Percentiles rank a stretch among this genome's conserved stretches.
Conservation (phyloP, 2,329 filamentous ascomycete species). For the Calonectria henricotiae region DNA sequence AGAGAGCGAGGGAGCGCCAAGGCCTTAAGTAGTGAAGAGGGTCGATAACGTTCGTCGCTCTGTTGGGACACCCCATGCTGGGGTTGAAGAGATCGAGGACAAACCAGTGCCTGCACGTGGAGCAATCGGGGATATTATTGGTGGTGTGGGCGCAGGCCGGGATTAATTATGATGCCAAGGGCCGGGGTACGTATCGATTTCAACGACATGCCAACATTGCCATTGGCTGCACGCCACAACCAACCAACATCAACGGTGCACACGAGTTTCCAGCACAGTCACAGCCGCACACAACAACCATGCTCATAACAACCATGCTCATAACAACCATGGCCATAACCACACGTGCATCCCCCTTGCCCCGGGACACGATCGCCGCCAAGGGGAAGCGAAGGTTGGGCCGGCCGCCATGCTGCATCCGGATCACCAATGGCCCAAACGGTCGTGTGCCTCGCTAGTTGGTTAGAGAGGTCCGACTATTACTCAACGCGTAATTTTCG, state of each 20-base stretch:
- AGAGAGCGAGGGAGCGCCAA: conserved; percentile 27
- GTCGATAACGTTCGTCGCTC: not conserved
- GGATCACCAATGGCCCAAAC: not conserved
- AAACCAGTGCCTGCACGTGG: conserved; percentile 36
- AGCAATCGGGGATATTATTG: conserved; percentile 15
- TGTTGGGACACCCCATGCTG: not conserved
- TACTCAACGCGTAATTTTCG: conserved; percentile 8
- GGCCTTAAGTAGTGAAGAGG: conserved; percentile 27
- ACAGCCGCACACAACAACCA: not conserved
- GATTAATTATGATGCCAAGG: conserved; percentile 14
- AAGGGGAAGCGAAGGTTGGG: not conserved
- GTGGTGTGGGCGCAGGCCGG: conserved; percentile 5
- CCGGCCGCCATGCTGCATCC: conserved; percentile 3
- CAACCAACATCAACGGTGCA: not conserved
- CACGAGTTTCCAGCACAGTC: not conserved
- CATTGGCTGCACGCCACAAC: not conserved
- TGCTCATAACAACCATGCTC: not conserved
- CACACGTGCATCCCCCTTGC: not conserved
- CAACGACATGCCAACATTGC: conserved; percentile 19
- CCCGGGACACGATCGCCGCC: not conserved
- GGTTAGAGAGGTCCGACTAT: not conserved
- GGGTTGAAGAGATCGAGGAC: conserved; percentile 12
- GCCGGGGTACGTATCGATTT: conserved; percentile 3
- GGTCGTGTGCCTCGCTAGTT: conserved; percentile 21
- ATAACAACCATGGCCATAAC: not conserved